phyloP scores from a whole-genome alignment of 2,329 filamentous ascomycete genomes.

The Penicillium expansum region DNA sequence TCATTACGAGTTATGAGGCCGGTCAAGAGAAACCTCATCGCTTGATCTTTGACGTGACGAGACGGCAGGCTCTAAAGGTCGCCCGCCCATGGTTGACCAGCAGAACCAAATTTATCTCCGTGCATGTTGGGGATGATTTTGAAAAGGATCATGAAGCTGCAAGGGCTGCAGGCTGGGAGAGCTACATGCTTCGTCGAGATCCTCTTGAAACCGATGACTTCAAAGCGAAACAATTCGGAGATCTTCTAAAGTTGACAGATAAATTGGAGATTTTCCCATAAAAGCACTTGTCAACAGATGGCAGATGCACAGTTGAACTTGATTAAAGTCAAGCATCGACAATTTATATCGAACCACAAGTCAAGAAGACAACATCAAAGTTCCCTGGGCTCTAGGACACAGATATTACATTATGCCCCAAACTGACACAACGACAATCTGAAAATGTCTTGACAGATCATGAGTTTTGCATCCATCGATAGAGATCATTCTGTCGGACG shows the following conservation, averaged over 20 bases:
- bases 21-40: constrained; percentile 45
- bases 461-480: background rate
- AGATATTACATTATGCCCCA: too few species aligned
- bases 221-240: background rate
- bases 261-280: background rate
- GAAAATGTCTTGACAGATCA: background rate
- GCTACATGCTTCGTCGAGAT: constrained; percentile 32
- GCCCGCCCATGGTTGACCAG: background rate
- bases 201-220: background rate
- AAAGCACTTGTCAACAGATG: background rate
- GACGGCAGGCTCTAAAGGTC: constrained; percentile 29
- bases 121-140: constrained; percentile 49
- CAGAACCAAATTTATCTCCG: constrained; percentile 25
- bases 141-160: constrained; percentile 44
- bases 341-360: background rate
- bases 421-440: background rate
- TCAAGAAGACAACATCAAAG: background rate
- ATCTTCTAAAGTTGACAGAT: background rate
- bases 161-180: constrained; percentile 39
- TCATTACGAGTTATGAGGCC: constrained; percentile 49
- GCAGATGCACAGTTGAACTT: background rate
- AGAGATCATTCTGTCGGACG: too few species aligned
- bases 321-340: background rate
- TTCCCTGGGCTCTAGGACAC: background rate
- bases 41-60: constrained; percentile 42